Base-by-base conservation (phyloP, 352 stramenopile species). In the Phytophthora pluvialis region DNA sequence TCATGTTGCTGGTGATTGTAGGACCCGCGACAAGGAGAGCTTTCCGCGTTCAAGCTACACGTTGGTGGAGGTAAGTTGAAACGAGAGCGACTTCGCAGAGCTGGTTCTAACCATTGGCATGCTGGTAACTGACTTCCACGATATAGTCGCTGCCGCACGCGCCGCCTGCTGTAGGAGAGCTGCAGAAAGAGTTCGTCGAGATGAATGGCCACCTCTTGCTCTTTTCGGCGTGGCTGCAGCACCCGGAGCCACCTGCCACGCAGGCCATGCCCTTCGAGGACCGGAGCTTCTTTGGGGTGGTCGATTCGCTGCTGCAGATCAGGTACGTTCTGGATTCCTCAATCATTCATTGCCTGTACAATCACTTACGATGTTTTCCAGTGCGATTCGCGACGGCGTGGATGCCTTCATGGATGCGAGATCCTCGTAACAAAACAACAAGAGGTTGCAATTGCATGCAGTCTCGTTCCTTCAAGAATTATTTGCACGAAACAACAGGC, bases 11-110 rank as follows among this genome's bases (percentile, higher is more conserved):
- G 16, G 8, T 33, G 26, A 10, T 43, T 55, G 32, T 52, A 91
- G 84, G 84, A 86, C 63, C 13, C 84, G 82, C 3, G 84, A 93
- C 57, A 90, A 90, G 60, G 84, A 93, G 16, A 93, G 84, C 60
- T 93, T 91, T 53, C 84, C 84, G 1, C 79, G 82, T 15, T 93
- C 84, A 3, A 90, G 79, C 40, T 93, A 91, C 67, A 93, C 84
- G 15, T 60, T 82, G 52, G 58, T 90, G n/a, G 72, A 89, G 49
- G 84, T 90, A 58, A 46, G 57, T 62, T 0, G 3, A 16, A 28
- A 35, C 21, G 6, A 12, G 11, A 33, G 21, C 33, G 3, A 3
- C 42, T 8, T 29, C 8, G 25, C 21, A 13, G 4, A 35, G 21
- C 3, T 43, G 18, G 12, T 29, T 49, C 31, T 57, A 16, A 60